Base-by-base conservation (phyloP, 192 early-diverging fungal genomes). In the Coemansia reversa region DNA sequence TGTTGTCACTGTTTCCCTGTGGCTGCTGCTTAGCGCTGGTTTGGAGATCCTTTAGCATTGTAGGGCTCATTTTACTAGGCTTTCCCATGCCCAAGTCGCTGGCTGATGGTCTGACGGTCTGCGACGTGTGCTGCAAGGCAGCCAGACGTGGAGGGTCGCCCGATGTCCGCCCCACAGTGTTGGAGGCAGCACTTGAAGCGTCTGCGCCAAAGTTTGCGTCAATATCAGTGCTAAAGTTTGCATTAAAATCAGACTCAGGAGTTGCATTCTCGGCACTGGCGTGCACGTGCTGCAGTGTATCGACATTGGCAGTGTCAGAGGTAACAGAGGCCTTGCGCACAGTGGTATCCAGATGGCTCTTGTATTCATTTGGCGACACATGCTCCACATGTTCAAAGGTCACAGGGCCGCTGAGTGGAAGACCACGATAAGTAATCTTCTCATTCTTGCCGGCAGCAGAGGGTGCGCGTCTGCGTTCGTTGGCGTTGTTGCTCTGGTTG, bases 341-440 rank as follows among this genome's bases (percentile, higher is more conserved):
- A 6, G 55, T 59, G 6, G 59, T 59, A 27, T 63, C 68, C 28
- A 74, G 25, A 32, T 71, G 77, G 22, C 45, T 64, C 53, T 68
- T 70, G 72, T 79, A 79, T 33, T 79, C 76, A 23, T 63, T 62
- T 22, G 72, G 60, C 57, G 76, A 79, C n/a, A 74, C 65, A 28
- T 79, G 76, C 62, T 79, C 76, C 30, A 79, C 72, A 28, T 79
- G 76, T 58, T 74, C 72, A 67, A 79, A 79, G 1, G 72, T 65
- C 25, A 79, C 65, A 4, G 76, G 76, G 1, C 76, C 68, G 68
- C 76, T 79, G 51, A 79, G 55, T 5, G 76, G 76, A 8, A 79
- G 68, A 4, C 76, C 76, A 29, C 71, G 63, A 65, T 63, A 70
- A 22, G 67, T 79, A 27, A 74, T 65, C 53, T 79, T 73, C 24